Evolutionary conservation across 192 early-diverging fungal species (phyloP), one percentile per base, ranked within the genome.

Genomic region (Bifiguratus adelaidae): DNA sequence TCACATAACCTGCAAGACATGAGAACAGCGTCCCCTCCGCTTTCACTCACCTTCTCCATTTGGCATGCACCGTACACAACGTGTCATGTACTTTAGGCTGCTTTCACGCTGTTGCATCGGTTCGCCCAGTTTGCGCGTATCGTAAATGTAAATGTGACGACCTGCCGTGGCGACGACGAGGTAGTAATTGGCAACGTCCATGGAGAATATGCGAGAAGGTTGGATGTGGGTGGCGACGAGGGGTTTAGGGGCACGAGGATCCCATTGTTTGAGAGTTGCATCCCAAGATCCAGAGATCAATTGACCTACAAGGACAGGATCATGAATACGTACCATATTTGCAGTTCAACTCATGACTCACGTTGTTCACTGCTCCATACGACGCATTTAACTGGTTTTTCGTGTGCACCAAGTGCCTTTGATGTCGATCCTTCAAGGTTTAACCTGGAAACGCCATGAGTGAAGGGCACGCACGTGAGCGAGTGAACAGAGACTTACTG

Each of bases 201-300:
- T 74, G 7, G 89, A 80, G 55, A 86, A 92, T 3, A 95, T 77
- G 54, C 92, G 92, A 43, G 81, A 73, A 0, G 79, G 74, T 56
- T 82, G 81, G 18, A 63, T 42, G 45, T 78, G 68, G 41, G 56
- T 61, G 9, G 65, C 57, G 1, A 50, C 43, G 12, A 46, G 52
- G 15, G 47, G 49, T 12, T 55, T 51, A 25, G 43, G 42, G 2
- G 61, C 55, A 9, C 88, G 76, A 18, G 80, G 61, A 53, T 94
- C 86, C 82, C 82, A 94, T 13, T 80, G 56, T 7, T 82, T 68
- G 32, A 95, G 65, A 4, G 85, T 72, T 54, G 83, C 82, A 60
- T 99, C 95, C 95, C 95, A 99, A 37, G 84, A 80, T 34, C 92
- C 95, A 12, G 90, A 81, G 15, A 89, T 56, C n/a, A 92, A 52